Evolutionary conservation across 306 rosid genomes (phyloP), one percentile per base, ranked within the genome.

Genomic region (Acmispon strigosus): DNA sequence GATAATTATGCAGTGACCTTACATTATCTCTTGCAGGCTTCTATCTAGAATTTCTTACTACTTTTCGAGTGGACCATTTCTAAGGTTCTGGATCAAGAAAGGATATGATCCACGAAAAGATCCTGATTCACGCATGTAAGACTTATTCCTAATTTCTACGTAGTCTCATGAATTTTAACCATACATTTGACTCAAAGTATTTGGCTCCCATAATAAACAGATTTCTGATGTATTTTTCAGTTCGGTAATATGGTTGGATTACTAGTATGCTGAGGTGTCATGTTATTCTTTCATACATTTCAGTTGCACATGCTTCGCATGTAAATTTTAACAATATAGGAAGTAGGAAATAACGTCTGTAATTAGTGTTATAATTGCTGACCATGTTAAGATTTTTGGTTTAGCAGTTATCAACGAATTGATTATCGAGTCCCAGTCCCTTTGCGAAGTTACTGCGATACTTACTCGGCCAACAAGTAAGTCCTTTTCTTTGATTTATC

Each of bases 41-140:
- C 97, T 94, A 37, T 94, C 87, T 57, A 87, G 97, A 82, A 84
- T 89, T 67, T 89, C 98, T 70, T 94, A 90, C 81, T 94, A 90
- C 87, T 94, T 90, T 77, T 89, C 98, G 1, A 83, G 95, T 55
- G 97, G 98, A 71, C 98, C 98, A 55, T 94, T 89, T 85, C 87
- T 76, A 54, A 84, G 97, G 80, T 91, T 94, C 51, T 89, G 97
- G 98, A 90, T 94, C 59, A 94, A 77, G 86, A 94, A 84, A 73
- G 98, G 97, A 75, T 94, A 89, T 66, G 97, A 94, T 84, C 98
- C 97, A 60, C 95, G 98, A 66, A 87, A 89, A 78, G 90, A 87
- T 62, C 82, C 84, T 43, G 85, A 73, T 62, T 94, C 97, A 84
- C 88, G 88, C 82, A 86, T 84, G 97, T 94, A 73, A 87, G 96